These are phyloP conservation scores for Alternaria alternata DNA, from an alignment of 2,329 filamentous ascomycete genomes.

Conservation along the genomic window DNA sequence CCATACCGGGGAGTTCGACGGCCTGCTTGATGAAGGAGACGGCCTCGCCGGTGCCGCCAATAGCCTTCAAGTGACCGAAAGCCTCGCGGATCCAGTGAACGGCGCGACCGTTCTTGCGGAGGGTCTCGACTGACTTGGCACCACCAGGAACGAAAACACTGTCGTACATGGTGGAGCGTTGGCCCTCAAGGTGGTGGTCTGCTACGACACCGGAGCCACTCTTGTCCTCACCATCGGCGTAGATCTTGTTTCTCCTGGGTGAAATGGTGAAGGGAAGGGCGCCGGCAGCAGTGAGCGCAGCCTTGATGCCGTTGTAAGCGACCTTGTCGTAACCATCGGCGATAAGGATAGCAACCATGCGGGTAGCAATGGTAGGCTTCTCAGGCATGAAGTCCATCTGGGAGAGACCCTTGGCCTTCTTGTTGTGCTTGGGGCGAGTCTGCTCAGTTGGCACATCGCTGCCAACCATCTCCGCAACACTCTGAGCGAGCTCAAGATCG, in stretches of 20 bases:
- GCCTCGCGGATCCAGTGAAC: constrained; percentile 81
- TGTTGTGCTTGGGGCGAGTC: constrained; percentile 68
- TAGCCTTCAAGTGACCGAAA: constrained; percentile 81
- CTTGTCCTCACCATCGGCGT: constrained; percentile 66
- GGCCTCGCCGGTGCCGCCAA: constrained; percentile 77
- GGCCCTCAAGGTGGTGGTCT: constrained; percentile 81
- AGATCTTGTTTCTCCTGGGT: constrained; percentile 71
- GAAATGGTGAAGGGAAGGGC: constrained; percentile 79
- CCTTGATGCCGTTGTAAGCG: constrained; percentile 71
- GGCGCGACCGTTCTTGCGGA: constrained; percentile 74
- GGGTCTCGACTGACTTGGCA: constrained; percentile 66
- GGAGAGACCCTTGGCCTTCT: constrained; percentile 71
- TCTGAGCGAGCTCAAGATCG: constrained; percentile 72
- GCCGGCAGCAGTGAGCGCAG: constrained; percentile 66
- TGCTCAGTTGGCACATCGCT: constrained; percentile 65
- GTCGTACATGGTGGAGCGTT: constrained; percentile 83
- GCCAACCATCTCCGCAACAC: constrained; percentile 75
- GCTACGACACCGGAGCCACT: constrained; percentile 65
- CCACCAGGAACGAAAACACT: constrained; percentile 80
- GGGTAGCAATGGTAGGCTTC: constrained; percentile 72
- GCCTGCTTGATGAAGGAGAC: constrained; percentile 67
- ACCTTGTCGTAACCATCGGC: constrained; percentile 77
- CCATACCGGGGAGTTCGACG: constrained; percentile 56
- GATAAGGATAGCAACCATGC: constrained; percentile 77
- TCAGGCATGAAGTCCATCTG: constrained; percentile 72